Conservation (phyloP, 176 grass and related monocot species). For the Paspalum vaginatum region DNA sequence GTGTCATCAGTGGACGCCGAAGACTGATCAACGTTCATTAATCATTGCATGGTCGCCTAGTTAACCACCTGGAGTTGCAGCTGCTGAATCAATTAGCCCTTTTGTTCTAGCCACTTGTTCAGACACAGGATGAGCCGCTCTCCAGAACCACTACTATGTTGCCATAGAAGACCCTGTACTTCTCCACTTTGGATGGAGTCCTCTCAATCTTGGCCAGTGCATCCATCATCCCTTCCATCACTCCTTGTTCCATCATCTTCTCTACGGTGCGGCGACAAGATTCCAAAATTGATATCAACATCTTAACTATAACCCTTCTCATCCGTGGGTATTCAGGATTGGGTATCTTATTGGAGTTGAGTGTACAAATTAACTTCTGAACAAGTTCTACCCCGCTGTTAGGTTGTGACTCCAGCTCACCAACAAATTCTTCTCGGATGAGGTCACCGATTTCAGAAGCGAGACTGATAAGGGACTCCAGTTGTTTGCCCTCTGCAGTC, state of each 20-base stretch:
- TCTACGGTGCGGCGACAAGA: not conserved
- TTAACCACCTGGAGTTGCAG: not conserved
- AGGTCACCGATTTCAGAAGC: not conserved
- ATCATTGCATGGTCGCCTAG: not conserved
- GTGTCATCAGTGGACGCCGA: not conserved
- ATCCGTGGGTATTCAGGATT: conserved; percentile 2
- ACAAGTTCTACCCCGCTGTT: not conserved
- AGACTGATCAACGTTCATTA: not conserved
- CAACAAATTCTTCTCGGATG: not conserved
- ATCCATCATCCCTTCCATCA: not conserved
- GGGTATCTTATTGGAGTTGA: conserved; percentile 2
- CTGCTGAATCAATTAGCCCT: not conserved
- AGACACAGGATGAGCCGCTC: not conserved
- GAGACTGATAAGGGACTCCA: not conserved
- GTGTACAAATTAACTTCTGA: not conserved
- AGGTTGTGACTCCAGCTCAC: not conserved
- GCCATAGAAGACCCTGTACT: not conserved
- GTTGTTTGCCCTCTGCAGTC: not conserved
- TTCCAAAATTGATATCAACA: not conserved
- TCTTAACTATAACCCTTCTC: not conserved
- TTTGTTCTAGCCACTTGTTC: not conserved
- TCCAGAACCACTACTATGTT: not conserved
- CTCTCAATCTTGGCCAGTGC: not conserved
- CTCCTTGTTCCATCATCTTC: not conserved
- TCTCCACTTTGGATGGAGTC: conserved; percentile 1